Conservation (phyloP, 2,329 filamentous ascomycete species). For the Talaromyces sp. region DNA sequence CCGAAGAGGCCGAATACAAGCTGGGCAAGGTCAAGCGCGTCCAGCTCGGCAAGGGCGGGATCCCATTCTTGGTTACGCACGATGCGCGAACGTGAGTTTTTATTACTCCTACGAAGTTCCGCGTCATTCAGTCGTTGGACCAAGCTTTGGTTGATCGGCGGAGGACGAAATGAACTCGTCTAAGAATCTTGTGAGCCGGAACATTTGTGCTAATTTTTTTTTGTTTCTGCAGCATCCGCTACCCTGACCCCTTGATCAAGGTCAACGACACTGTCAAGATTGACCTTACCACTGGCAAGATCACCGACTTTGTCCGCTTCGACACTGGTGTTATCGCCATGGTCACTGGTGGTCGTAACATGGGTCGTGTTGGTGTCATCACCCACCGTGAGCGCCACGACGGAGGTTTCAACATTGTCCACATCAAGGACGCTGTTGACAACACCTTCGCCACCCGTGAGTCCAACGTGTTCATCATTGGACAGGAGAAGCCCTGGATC, state of each 20-base stretch:
- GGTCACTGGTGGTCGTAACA: slow-evolving; percentile 99
- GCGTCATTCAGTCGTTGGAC: slow-evolving; percentile 99
- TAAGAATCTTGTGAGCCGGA: slow-evolving; percentile 24
- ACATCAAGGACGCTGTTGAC: slow-evolving; percentile 99
- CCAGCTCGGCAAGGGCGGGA: slow-evolving; percentile 97
- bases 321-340: slow-evolving; percentile 97
- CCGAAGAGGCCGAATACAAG: slow-evolving; percentile 99
- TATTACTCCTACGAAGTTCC: slow-evolving; percentile 49
- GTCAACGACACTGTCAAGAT: slow-evolving; percentile 99
- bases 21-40: slow-evolving; percentile 99
- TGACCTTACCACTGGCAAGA: slow-evolving; percentile 93
- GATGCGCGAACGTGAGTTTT: slow-evolving; percentile 99
- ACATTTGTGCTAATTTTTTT: slow-evolving; percentile 26
- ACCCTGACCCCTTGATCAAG: slow-evolving; percentile 97
- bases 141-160: slow-evolving; percentile 80
- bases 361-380: slow-evolving; percentile 99
- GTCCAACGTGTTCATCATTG: slow-evolving; percentile 99
- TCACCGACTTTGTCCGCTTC: slow-evolving; percentile 96
- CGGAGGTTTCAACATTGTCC: slow-evolving; percentile 99
- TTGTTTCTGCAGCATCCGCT: slow-evolving; percentile 72
- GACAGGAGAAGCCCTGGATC: slow-evolving; percentile 98
- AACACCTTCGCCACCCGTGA: slow-evolving; percentile 99
- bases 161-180: slow-evolving; percentile 28
- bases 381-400: slow-evolving; percentile 99
- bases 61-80: slow-evolving; percentile 99